Percentiles rank a stretch among this genome's conserved stretches.
phyloP scores from a whole-genome alignment of 192 early-diverging fungal species.

The Backusella luteola region DNA sequence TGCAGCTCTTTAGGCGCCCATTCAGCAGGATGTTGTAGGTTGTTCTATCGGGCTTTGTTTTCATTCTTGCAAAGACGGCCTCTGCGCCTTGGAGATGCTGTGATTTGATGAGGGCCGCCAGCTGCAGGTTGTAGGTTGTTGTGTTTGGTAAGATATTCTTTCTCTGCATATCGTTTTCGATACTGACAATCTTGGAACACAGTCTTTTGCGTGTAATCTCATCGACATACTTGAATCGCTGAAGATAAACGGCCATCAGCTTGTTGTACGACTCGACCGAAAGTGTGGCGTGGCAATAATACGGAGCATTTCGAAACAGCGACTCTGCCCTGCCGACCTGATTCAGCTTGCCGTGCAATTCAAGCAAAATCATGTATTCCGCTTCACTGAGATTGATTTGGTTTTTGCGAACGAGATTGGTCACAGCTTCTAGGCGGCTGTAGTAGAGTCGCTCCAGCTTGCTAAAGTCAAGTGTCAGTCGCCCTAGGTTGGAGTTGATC shows the following conservation, averaged over 20 bases:
- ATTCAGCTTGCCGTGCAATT: conserved; percentile 10
- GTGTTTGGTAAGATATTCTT: not conserved
- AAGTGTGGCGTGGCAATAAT: conserved; percentile 1
- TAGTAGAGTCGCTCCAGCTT: not conserved
- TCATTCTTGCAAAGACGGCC: not conserved
- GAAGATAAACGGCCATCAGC: conserved; percentile 10
- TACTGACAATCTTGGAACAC: not conserved
- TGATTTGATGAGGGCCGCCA: conserved; percentile 21
- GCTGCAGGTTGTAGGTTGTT: not conserved
- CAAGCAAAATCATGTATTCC: conserved; percentile 8
- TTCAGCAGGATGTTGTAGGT: conserved; percentile 21
- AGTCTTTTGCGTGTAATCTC: not conserved
- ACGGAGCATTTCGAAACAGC: conserved; percentile 7
- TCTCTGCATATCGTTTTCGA: not conserved
- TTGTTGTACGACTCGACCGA: conserved; percentile 11
- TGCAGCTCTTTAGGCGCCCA: conserved; percentile 1
- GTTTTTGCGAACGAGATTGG: not conserved
- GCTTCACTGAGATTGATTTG: not conserved
- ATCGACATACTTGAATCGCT: conserved; percentile 9
- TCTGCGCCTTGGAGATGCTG: conserved; percentile 11
- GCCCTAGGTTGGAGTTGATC: not conserved
- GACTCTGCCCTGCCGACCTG: conserved; percentile 6
- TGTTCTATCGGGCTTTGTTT: conserved; percentile 8
- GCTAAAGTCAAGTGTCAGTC: not conserved
- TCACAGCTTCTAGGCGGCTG: not conserved